Conservation (phyloP, 2,329 filamentous ascomycete species). For the Cryoendolithus antarcticus region DNA sequence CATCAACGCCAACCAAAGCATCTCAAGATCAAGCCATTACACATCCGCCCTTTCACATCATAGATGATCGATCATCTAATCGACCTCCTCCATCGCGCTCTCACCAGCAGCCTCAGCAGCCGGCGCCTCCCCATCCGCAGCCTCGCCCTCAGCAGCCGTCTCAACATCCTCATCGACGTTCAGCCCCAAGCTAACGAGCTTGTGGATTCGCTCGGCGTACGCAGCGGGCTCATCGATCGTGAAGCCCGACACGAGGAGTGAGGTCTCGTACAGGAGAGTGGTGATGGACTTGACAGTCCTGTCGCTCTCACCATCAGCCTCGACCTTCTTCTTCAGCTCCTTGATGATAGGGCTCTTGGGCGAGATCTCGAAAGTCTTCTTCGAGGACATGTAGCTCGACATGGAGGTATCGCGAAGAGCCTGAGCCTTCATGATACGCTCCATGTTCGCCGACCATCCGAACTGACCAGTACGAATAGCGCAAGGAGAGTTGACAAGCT, state of each 20-base stretch:
- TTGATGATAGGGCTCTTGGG: conserved; percentile 94
- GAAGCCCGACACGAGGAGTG: conserved; percentile 95
- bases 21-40: no score
- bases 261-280: conserved; percentile 97
- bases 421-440: conserved; percentile 99
- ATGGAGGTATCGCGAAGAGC: conserved; percentile 99
- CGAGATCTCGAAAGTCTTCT: conserved; percentile 99
- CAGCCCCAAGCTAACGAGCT: conserved; percentile 93
- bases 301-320: conserved; percentile 94
- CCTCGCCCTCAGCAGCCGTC: conserved; percentile 33
- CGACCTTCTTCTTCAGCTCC: conserved; percentile 99
- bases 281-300: conserved; percentile 99
- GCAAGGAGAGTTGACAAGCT: conserved; percentile 86
- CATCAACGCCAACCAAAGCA: no score
- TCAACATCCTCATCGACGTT: conserved; percentile 94
- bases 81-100: conserved; percentile 99
- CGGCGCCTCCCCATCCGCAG: conserved; percentile 45
- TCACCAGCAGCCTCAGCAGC: conserved; percentile 58
- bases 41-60: no score
- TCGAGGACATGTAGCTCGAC: conserved; percentile 99
- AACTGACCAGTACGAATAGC: conserved; percentile 99
- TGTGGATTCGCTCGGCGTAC: conserved; percentile 99
- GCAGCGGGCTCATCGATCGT: conserved; percentile 97
- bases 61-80: conserved; percentile 46
- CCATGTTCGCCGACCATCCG: conserved; percentile 99